phyloP scores from a whole-genome alignment of 2,329 filamentous ascomycete genomes.

The Aureobasidium sp. region DNA sequence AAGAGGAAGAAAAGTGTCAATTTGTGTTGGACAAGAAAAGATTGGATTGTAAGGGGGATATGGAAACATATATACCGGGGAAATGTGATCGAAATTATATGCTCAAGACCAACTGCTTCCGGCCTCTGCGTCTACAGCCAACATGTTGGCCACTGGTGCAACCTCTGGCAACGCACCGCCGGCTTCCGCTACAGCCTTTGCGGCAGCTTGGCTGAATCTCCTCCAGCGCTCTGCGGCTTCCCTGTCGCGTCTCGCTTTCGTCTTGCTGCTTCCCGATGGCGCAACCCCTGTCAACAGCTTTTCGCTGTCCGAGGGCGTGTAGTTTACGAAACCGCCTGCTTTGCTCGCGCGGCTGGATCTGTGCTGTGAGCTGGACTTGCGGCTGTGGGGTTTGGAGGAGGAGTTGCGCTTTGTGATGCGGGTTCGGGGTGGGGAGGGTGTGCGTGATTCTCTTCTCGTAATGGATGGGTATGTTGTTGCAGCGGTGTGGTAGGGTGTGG shows the following conservation, averaged over 20 bases:
- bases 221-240: constrained; percentile 72
- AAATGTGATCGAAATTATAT: neutral
- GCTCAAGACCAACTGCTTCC: neutral
- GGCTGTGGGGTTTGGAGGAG: neutral
- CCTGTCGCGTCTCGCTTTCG: constrained; percentile 83
- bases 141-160: constrained; percentile 15
- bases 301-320: constrained; percentile 68
- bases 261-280: constrained; percentile 84
- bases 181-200: constrained; percentile 59
- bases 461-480: neutral
- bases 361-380: neutral
- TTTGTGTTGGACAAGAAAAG: neutral
- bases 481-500: constrained; percentile 12
- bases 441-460: constrained; percentile 13
- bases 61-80: neutral
- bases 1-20: neutral
- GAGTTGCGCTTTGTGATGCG: constrained; percentile 15
- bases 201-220: constrained; percentile 57
- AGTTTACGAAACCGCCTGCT: constrained; percentile 70
- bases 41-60: neutral
- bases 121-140: neutral
- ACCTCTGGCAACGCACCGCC: constrained; percentile 57
- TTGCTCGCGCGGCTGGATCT: constrained; percentile 15
- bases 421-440: constrained; percentile 21
- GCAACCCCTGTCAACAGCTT: constrained; percentile 84